Percentiles rank a stretch among this genome's conserved stretches.
Evolutionary conservation across 257 asterid species (phyloP).

Genomic region (Ehretia macrophylla): DNA sequence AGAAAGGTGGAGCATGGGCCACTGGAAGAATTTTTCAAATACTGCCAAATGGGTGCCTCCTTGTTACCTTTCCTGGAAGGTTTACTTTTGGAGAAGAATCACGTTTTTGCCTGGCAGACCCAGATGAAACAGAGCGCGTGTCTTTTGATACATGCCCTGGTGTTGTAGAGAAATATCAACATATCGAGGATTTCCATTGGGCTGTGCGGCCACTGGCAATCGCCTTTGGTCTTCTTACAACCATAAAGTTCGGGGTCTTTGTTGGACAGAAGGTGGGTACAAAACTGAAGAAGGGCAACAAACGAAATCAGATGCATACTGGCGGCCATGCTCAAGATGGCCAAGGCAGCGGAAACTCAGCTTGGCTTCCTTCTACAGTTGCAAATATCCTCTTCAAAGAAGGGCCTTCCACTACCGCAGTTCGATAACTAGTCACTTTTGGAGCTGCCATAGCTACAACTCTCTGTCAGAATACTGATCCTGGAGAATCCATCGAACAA

Average conservation of each 20-base stretch:
- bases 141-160: conserved; percentile 53
- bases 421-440: conserved; percentile 3
- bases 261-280: conserved; percentile 32
- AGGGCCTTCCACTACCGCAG: conserved; percentile 7
- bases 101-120: conserved; percentile 43
- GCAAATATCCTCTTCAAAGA: conserved; percentile 29
- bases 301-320: neutral
- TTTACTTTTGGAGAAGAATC: conserved; percentile 28
- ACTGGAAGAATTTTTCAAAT: conserved; percentile 45
- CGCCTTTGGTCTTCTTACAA: conserved; percentile 30
- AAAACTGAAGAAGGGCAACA: conserved; percentile 7
- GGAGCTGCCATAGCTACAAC: neutral
- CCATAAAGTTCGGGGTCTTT: conserved; percentile 35
- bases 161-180: conserved; percentile 52
- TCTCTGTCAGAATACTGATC: neutral
- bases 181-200: conserved; percentile 62
- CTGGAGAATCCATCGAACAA: too few relatives aligned
- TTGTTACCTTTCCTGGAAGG: conserved; percentile 47
- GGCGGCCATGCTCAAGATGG: conserved; percentile 15
- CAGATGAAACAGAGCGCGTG: conserved; percentile 49
- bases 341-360: conserved; percentile 15
- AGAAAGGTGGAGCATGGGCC: conserved; percentile 41
- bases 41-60: conserved; percentile 62
- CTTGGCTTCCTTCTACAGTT: conserved; percentile 21
- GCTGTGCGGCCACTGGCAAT: conserved; percentile 47